These are phyloP conservation scores for Puccinia sorghi DNA, from an alignment of 1,284 basidiomycete genomes.

Conservation along the genomic window DNA sequence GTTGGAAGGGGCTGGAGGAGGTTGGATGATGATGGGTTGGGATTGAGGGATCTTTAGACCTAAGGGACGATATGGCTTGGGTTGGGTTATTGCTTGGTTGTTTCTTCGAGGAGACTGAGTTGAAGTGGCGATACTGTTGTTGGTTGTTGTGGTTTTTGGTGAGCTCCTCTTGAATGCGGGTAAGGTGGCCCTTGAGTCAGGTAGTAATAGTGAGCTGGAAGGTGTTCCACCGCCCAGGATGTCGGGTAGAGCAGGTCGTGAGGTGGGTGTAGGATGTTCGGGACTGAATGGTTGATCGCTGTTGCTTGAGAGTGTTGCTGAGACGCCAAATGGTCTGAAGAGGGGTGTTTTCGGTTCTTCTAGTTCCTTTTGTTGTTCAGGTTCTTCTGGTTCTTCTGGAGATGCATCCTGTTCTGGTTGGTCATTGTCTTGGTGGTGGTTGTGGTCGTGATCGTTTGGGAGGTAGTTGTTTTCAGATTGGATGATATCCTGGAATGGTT, in stretches of 20 bases:
- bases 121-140: neutral
- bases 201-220: slow-evolving; percentile 21
- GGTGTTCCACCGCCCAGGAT: slow-evolving; percentile 39
- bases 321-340: slow-evolving; percentile 49
- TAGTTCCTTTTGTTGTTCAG: neutral
- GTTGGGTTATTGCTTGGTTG: slow-evolving; percentile 3
- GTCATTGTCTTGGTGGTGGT: neutral
- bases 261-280: neutral
- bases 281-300: slow-evolving; percentile 16
- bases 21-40: slow-evolving; percentile 30
- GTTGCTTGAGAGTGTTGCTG: slow-evolving; percentile 25
- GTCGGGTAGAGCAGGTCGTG: slow-evolving; percentile 42
- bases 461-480: neutral
- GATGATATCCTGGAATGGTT: neutral
- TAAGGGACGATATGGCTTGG: slow-evolving; percentile 42
- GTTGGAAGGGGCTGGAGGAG: neutral
- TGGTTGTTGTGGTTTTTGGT: neutral
- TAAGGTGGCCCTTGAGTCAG: slow-evolving; percentile 33
- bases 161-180: slow-evolving; percentile 50
- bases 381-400: neutral
- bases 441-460: neutral
- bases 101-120: neutral
- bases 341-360: slow-evolving; percentile 14
- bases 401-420: too few species aligned
- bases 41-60: slow-evolving; percentile 44